Conservation (phyloP, 2,329 filamentous ascomycete species). For the Xylaria sp. region DNA sequence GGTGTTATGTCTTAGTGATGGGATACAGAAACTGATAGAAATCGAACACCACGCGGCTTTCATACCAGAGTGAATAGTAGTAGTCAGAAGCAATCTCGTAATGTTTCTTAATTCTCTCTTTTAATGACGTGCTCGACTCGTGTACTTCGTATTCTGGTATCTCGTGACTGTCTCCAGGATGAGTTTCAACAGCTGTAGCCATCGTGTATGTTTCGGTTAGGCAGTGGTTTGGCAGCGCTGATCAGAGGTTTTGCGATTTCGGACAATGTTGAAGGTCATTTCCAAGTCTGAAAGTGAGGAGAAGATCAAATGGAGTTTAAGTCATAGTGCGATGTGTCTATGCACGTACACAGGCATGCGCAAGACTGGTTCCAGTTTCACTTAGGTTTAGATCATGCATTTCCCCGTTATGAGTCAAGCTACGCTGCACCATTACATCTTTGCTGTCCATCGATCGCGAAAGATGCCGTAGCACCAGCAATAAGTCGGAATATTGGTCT, state of each 20-base stretch:
- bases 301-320: neutral
- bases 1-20: conserved; percentile 17
- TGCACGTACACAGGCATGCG: neutral
- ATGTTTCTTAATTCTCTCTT: conserved; percentile 68
- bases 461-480: neutral
- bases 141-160: conserved; percentile 45
- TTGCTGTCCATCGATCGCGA: neutral
- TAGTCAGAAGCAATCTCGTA: conserved; percentile 71
- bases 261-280: neutral
- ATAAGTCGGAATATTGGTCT: neutral
- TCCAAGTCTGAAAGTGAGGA: neutral
- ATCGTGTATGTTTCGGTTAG: conserved; percentile 4
- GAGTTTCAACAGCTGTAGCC: conserved; percentile 26
- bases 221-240: neutral
- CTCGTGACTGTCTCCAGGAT: conserved; percentile 48
- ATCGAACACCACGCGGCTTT: conserved; percentile 7
- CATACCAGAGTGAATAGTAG: conserved; percentile 68
- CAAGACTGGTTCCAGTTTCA: conserved; percentile 17
- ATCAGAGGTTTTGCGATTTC: neutral
- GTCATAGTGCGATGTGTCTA: neutral
- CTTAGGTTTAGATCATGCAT: conserved; percentile 15
- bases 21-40: neutral
- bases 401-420: neutral
- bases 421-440: neutral
- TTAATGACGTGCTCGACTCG: conserved; percentile 53